A percentile compares a stretch with the other conserved stretches of the same genome.
Conservation (phyloP, 257 asterid genomes). For the Ocimum tenuiflorum region DNA sequence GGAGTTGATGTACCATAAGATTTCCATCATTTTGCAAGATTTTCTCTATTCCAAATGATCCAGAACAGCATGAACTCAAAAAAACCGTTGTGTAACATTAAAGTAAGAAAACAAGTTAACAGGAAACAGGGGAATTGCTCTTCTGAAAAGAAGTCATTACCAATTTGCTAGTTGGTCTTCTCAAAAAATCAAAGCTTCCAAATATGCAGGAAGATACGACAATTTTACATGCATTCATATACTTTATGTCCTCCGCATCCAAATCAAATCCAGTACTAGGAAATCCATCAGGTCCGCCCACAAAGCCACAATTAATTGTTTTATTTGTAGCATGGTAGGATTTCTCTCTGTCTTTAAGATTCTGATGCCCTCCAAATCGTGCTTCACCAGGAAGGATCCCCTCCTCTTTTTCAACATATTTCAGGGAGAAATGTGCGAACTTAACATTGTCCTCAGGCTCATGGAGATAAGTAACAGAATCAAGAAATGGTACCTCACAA, state of each 20-base stretch:
- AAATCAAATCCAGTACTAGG: constrained; percentile 77
- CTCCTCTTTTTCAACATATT: constrained; percentile 58
- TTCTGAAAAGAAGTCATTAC: constrained; percentile 29
- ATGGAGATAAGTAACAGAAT: constrained; percentile 51
- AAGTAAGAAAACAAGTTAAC: not conserved
- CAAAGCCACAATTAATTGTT: constrained; percentile 87
- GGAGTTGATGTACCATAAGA: not conserved
- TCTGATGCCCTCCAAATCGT: constrained; percentile 85
- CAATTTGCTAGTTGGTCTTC: constrained; percentile 87
- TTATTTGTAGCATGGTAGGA: constrained; percentile 65
- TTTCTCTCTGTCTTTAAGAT: constrained; percentile 60
- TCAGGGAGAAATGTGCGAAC: constrained; percentile 60
- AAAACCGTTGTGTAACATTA: not conserved
- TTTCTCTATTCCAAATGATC: not conserved
- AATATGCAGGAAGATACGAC: constrained; percentile 86
- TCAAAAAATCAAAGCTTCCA: constrained; percentile 86
- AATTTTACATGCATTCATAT: constrained; percentile 52
- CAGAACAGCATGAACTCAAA: constrained; percentile 1
- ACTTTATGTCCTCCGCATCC: constrained; percentile 53
- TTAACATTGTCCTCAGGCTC: constrained; percentile 67
- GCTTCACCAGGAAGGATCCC: constrained; percentile 31
- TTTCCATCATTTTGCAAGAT: not conserved
- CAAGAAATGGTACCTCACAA: constrained; percentile 63
- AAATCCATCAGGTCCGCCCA: constrained; percentile 43
- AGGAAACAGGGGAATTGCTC: not conserved